Conservation (phyloP, 768 basidiomycete species). For the Russula griseocarnosa region DNA sequence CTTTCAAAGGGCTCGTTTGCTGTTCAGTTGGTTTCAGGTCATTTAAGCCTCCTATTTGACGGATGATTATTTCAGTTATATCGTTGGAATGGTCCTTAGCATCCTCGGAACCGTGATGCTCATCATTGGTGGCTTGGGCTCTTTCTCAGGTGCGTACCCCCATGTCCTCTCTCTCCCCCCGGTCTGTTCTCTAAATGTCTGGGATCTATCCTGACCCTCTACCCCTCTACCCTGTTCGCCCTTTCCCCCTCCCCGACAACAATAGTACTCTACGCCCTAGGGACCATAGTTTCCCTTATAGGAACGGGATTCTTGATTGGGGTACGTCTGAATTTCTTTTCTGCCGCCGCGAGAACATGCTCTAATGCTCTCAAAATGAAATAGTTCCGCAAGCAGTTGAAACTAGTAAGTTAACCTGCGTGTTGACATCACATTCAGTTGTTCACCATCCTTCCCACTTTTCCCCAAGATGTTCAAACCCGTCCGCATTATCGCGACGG, state of each 20-base stretch:
- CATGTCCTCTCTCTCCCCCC: background rate
- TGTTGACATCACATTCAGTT: background rate
- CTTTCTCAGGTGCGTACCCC: slow-evolving; percentile 71
- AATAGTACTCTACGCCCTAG: slow-evolving; percentile 75
- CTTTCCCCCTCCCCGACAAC: background rate
- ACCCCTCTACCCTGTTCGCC: slow-evolving; percentile 1
- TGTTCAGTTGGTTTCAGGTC: background rate
- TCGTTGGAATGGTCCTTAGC: slow-evolving; percentile 73
- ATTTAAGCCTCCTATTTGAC: background rate
- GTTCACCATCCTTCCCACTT: slow-evolving; percentile 6
- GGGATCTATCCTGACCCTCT: background rate
- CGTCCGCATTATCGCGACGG: slow-evolving; percentile 75
- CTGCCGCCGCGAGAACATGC: too few relatives aligned
- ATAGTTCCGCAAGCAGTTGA: slow-evolving; percentile 75
- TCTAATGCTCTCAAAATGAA: background rate
- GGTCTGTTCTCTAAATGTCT: background rate
- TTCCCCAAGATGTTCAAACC: slow-evolving; percentile 86
- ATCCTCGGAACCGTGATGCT: slow-evolving; percentile 74
- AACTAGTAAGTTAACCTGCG: slow-evolving; percentile 50
- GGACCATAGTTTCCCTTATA: slow-evolving; percentile 74
- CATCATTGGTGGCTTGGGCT: slow-evolving; percentile 60
- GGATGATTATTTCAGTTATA: slow-evolving; percentile 47
- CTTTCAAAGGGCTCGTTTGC: background rate
- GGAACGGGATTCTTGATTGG: slow-evolving; percentile 92
- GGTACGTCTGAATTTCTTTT: slow-evolving; percentile 44